A percentile compares a stretch with the other conserved stretches of the same genome.
These are phyloP conservation scores for Myxozyma lipomycoides DNA, from an alignment of 805 yeast species.

Conservation along the genomic window DNA sequence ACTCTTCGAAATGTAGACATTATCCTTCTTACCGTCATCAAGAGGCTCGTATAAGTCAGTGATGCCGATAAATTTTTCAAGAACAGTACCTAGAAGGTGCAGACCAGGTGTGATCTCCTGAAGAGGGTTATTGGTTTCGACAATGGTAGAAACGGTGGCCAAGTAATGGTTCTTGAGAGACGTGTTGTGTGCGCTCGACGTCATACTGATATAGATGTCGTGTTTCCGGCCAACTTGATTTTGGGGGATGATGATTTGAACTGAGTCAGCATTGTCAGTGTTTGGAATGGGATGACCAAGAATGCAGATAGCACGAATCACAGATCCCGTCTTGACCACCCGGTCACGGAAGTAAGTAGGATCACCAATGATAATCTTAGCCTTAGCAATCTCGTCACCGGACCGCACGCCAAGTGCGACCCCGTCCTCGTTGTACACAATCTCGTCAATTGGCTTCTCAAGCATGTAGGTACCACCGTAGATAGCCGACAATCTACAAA, in stretches of 20 bases:
- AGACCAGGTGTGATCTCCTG: conserved; percentile 90
- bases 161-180: conserved; percentile 82
- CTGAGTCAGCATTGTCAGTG: conserved; percentile 78
- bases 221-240: conserved; percentile 89
- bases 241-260: conserved; percentile 94
- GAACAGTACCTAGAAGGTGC: conserved; percentile 71
- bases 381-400: conserved; percentile 85
- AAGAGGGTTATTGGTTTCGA: conserved; percentile 91
- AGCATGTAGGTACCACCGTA: conserved; percentile 99
- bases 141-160: conserved; percentile 90
- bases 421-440: conserved; percentile 61
- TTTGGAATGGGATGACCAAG: conserved; percentile 84
- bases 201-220: conserved; percentile 89
- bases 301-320: conserved; percentile 82
- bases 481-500: conserved; percentile 67
- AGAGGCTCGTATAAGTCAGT: conserved; percentile 85
- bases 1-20: conserved; percentile 77
- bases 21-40: conserved; percentile 75
- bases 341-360: conserved; percentile 94
- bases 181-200: conserved; percentile 86
- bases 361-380: conserved; percentile 92
- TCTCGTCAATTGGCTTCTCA: conserved; percentile 91
- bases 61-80: conserved; percentile 89
- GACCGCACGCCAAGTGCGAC: conserved; percentile 83
- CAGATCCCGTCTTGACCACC: conserved; percentile 69